Evolutionary conservation across 2,329 filamentous ascomycete genomes (phyloP).

Genomic region (Hypoxylon sp.): DNA sequence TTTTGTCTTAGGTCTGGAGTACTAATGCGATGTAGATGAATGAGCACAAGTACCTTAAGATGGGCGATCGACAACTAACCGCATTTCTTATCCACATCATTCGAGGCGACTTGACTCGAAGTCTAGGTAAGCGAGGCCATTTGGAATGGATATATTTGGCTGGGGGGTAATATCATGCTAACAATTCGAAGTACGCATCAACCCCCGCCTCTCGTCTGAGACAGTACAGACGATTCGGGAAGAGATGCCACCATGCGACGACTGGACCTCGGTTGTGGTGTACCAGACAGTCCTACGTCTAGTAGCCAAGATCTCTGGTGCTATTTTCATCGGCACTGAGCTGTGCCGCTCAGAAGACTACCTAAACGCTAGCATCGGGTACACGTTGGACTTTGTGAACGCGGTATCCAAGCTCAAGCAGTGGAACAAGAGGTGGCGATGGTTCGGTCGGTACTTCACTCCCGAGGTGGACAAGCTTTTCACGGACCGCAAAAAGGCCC

Average conservation of each 20-base stretch:
- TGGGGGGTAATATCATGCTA: too few relatives aligned
- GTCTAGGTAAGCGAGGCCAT: conserved; percentile 37
- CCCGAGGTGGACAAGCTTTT: conserved; percentile 49
- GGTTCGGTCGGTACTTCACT: conserved; percentile 44
- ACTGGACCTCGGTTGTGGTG: conserved; percentile 54
- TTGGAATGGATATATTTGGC: too few relatives aligned
- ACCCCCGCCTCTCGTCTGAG: conserved; percentile 51
- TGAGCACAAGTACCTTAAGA: conserved; percentile 30
- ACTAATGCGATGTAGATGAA: conserved; percentile 22
- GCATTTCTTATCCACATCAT: conserved; percentile 36
- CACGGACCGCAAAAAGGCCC: conserved; percentile 45
- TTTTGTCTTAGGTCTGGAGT: too few relatives aligned
- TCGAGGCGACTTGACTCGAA: conserved; percentile 37
- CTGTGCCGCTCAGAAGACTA: conserved; percentile 56
- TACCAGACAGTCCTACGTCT: conserved; percentile 54
- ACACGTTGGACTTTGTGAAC: conserved; percentile 54
- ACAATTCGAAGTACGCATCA: conserved; percentile 45
- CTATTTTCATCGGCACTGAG: conserved; percentile 58
- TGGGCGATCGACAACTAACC: conserved; percentile 14
- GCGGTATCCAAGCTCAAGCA: conserved; percentile 43
- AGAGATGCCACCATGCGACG: conserved; percentile 49
- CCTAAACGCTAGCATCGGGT: conserved; percentile 57
- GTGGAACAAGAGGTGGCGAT: conserved; percentile 46
- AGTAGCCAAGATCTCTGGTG: conserved; percentile 56
- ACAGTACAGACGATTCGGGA: conserved; percentile 46